Percentiles rank a stretch among this genome's conserved stretches.
Evolutionary conservation across 2,329 filamentous ascomycete species (phyloP).

Genomic region (Xylaria sp.): DNA sequence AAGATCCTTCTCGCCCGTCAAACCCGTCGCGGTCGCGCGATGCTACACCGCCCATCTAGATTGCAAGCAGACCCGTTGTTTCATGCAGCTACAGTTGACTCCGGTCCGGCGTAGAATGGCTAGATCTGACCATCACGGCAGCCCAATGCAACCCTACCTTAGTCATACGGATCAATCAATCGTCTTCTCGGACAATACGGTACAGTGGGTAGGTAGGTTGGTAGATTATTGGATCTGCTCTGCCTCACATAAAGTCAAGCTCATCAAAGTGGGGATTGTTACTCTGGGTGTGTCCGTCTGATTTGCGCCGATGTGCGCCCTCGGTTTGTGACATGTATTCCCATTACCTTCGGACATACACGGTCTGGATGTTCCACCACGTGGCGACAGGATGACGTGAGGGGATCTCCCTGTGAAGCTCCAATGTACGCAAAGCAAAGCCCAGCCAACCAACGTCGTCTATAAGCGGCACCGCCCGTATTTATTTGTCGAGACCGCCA

Average conservation of each 20-base stretch:
- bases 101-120: conserved; percentile 32
- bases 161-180: conserved; percentile 22
- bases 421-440: conserved; percentile 20
- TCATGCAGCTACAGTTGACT: conserved; percentile 33
- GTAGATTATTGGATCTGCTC: not conserved
- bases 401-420: conserved; percentile 5
- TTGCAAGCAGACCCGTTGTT: conserved; percentile 31
- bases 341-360: conserved; percentile 18
- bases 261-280: conserved; percentile 15
- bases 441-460: conserved; percentile 8
- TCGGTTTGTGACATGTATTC: conserved; percentile 14
- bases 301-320: conserved; percentile 17
- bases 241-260: conserved; percentile 12
- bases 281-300: conserved; percentile 1
- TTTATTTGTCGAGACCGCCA: not conserved
- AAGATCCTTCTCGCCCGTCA: not conserved
- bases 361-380: conserved; percentile 20
- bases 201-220: not conserved
- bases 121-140: conserved; percentile 34
- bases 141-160: conserved; percentile 37
- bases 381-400: conserved; percentile 27
- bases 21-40: conserved; percentile 19
- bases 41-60: conserved; percentile 36
- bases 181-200: conserved; percentile 8
- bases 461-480: conserved; percentile 2